phyloP scores from a whole-genome alignment of 352 stramenopile species.

The Aphanomyces stellatus region DNA sequence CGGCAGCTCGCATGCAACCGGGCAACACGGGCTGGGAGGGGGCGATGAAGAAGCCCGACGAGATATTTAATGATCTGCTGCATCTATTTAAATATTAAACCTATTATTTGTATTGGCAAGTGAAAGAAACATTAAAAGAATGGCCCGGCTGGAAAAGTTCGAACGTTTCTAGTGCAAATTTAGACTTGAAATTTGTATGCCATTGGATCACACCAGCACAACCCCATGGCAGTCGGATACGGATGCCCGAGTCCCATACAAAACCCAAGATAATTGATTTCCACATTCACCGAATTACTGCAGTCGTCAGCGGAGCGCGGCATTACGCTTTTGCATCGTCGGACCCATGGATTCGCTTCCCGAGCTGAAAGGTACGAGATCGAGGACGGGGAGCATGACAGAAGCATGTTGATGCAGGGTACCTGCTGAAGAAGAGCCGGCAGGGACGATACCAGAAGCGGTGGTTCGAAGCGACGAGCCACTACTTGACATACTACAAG shows the following conservation, averaged over 20 bases:
- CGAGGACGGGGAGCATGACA: not conserved
- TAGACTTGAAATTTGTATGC: not conserved
- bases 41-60: not conserved
- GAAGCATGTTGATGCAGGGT: constrained; percentile 42
- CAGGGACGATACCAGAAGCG: constrained; percentile 92
- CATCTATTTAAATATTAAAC: not conserved
- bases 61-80: not conserved
- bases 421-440: constrained; percentile 90
- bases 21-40: not conserved
- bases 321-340: not conserved
- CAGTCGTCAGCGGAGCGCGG: not conserved
- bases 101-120: not conserved
- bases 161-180: not conserved
- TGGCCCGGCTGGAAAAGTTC: not conserved
- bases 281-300: not conserved
- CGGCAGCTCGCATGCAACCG: too few species aligned
- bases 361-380: not conserved
- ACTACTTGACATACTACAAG: constrained; percentile 99
- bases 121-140: not conserved
- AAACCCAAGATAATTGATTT: not conserved
- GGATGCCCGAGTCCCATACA: not conserved
- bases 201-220: not conserved
- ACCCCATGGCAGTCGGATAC: not conserved
- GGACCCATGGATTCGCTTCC: not conserved
- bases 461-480: constrained; percentile 97